phyloP scores from a whole-genome alignment of 75 land plant genomes.

The Selaginella moellendorffii region DNA sequence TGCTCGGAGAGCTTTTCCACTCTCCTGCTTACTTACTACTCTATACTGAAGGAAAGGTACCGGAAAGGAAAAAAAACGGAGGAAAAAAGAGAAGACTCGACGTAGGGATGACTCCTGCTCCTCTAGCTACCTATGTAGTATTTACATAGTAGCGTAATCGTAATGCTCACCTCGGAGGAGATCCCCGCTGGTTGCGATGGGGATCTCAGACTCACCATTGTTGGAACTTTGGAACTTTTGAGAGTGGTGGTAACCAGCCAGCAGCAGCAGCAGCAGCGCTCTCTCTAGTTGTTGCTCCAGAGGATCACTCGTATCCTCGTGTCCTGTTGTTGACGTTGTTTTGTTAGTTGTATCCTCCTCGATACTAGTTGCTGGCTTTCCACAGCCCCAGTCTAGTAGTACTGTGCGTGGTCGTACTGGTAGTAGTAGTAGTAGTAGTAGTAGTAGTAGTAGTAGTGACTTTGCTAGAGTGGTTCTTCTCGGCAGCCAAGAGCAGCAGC shows the following conservation, averaged over 20 bases:
- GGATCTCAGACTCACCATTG: not conserved
- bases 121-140: not conserved
- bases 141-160: not conserved
- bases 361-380: no score
- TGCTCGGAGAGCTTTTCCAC: not conserved
- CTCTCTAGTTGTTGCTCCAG: not conserved
- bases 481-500: not conserved
- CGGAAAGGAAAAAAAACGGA: no score
- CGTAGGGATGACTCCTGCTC: not conserved
- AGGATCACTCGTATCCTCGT: not conserved
- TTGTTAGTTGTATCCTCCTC: no score
- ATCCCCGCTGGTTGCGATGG: no score
- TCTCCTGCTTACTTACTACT: not conserved
- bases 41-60: not conserved
- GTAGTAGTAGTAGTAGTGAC: no score
- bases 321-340: no score
- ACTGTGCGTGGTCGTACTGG: no score
- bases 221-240: not conserved
- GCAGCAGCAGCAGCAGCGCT: not conserved
- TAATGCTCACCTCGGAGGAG: no score
- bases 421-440: no score
- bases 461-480: not conserved
- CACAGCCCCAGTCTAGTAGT: no score
- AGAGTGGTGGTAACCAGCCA: not conserved
- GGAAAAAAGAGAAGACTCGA: no score